Conservation (phyloP, 1,139 yeast species). For the Yamadazyma dendronema region DNA sequence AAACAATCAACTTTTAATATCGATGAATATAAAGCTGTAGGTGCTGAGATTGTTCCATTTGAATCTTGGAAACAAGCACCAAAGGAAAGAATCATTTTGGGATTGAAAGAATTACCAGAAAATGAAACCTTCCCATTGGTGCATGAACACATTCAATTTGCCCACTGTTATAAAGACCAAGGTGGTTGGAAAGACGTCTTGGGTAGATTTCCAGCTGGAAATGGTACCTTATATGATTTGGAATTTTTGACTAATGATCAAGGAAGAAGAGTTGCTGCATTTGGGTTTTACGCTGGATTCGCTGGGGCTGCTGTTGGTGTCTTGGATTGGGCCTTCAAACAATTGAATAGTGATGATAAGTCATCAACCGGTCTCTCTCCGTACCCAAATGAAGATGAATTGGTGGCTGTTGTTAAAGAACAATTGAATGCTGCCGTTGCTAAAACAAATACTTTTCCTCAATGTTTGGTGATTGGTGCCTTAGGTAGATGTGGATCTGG, state of each 20-base stretch:
- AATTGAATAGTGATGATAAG: conserved; percentile 58
- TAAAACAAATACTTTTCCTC: conserved; percentile 66
- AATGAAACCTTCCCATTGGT: conserved; percentile 83
- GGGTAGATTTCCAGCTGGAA: conserved; percentile 84
- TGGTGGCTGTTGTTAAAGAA: conserved; percentile 67
- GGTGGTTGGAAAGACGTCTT: conserved; percentile 95
- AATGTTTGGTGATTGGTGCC: conserved; percentile 89
- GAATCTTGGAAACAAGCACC: conserved; percentile 95
- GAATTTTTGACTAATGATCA: conserved; percentile 92
- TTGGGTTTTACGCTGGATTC: conserved; percentile 97
- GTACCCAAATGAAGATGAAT: conserved; percentile 73
- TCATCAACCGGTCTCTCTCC: conserved; percentile 78
- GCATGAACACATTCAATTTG: conserved; percentile 96
- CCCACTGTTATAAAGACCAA: conserved; percentile 97
- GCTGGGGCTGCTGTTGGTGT: conserved; percentile 98
- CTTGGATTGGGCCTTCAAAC: conserved; percentile 92
- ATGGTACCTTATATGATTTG: conserved; percentile 85
- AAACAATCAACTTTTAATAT: conserved; percentile 76
- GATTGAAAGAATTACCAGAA: conserved; percentile 94
- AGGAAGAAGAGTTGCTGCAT: conserved; percentile 98
- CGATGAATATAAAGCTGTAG: conserved; percentile 74
- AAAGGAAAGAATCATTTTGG: conserved; percentile 81
- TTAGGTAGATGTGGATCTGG: conserved; percentile 99
- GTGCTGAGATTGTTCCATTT: conserved; percentile 85
- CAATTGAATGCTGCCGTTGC: conserved; percentile 59